Evolutionary conservation across 768 basidiomycete species (phyloP).

Genomic region (Amanita exitialis): DNA sequence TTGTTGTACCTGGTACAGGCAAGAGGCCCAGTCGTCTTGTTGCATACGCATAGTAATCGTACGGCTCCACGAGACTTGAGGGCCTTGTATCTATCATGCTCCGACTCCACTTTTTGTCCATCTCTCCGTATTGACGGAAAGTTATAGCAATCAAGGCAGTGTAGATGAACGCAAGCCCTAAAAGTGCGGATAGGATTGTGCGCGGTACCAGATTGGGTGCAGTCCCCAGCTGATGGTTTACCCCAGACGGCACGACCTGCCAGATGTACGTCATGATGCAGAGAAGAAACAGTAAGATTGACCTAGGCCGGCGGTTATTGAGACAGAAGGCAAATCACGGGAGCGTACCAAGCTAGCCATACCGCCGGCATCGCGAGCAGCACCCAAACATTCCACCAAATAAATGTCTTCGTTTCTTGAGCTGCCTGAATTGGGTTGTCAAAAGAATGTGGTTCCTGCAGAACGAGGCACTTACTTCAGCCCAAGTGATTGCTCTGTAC

Average conservation of each 20-base stretch:
- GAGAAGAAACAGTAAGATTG: conserved; percentile 45
- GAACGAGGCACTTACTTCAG: conserved; percentile 27
- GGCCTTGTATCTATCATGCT: conserved; percentile 15
- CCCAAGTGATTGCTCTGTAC: conserved; percentile 56
- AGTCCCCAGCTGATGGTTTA: conserved; percentile 13
- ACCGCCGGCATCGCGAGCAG: conserved; percentile 52
- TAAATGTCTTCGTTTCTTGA: conserved; percentile 18
- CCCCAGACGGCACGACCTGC: conserved; percentile 36
- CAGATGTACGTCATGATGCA: conserved; percentile 54
- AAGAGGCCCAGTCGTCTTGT: neutral
- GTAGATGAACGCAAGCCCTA: conserved; percentile 43
- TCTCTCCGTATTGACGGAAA: conserved; percentile 40
- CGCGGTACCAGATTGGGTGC: conserved; percentile 27
- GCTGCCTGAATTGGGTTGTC: conserved; percentile 33
- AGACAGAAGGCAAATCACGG: neutral
- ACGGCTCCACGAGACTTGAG: neutral
- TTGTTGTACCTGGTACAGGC: too few species aligned
- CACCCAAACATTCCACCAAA: conserved; percentile 60
- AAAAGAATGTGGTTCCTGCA: neutral
- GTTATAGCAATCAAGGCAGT: conserved; percentile 41
- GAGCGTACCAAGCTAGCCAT: conserved; percentile 49
- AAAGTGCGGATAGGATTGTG: conserved; percentile 32
- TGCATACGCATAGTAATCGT: neutral
- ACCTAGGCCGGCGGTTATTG: conserved; percentile 21
- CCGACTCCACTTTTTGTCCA: conserved; percentile 24